Conservation (phyloP, 495 filamentous ascomycete genomes). For the Penicillium antarcticum region DNA sequence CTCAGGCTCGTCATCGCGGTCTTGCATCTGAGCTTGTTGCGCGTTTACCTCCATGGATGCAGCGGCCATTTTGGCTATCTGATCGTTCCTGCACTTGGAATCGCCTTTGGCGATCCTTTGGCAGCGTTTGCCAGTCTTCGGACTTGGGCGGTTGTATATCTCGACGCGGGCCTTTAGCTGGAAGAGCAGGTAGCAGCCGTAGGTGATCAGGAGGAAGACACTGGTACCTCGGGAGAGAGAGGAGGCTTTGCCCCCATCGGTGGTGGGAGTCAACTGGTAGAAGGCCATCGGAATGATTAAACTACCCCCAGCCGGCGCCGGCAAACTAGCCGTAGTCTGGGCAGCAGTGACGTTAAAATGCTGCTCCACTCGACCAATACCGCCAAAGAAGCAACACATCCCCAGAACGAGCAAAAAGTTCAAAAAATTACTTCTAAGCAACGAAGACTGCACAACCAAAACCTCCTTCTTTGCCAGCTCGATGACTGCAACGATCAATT, state of each 20-base stretch:
- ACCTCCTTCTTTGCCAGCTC: slow-evolving; percentile 70
- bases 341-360: slow-evolving; percentile 93
- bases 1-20: too few species aligned
- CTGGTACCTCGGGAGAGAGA: slow-evolving; percentile 52
- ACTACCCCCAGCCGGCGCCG: slow-evolving; percentile 73
- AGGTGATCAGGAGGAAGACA: slow-evolving; percentile 72
- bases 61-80: too few species aligned
- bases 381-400: slow-evolving; percentile 90
- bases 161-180: slow-evolving; percentile 73
- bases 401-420: slow-evolving; percentile 90
- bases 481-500: slow-evolving; percentile 86
- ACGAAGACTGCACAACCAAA: slow-evolving; percentile 85
- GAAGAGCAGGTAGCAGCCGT: slow-evolving; percentile 75
- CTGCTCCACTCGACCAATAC: slow-evolving; percentile 74
- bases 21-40: too few species aligned
- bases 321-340: slow-evolving; percentile 79
- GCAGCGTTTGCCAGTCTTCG: too few species aligned
- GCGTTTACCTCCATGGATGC: too few species aligned
- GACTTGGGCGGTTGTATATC: slow-evolving; percentile 76
- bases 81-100: too few species aligned
- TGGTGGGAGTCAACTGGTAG: slow-evolving; percentile 47
- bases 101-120: too few species aligned
- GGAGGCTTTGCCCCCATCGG: slow-evolving; percentile 21
- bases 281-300: slow-evolving; percentile 91
- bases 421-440: slow-evolving; percentile 89